Base-by-base conservation (phyloP, 1,139 yeast species). In the Yamadazyma dendronema region DNA sequence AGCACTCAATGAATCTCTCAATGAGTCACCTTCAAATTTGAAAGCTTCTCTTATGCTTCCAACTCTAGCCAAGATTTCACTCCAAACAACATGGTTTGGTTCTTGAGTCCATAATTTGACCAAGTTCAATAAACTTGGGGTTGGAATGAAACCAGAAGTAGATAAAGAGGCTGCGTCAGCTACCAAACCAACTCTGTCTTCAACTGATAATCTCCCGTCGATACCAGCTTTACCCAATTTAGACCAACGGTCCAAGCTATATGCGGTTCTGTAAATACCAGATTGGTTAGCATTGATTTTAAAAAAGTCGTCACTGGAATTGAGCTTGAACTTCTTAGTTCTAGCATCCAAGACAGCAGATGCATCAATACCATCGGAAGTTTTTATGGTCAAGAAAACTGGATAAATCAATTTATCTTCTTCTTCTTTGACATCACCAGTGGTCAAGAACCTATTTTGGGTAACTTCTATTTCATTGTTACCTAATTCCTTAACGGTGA, bases 141-240 rank as follows among this genome's bases (percentile, higher is more conserved):
- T 81, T 39, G 81, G 69, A 43, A 83, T 78, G 56, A 78, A 81
- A 13, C 95, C 95, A 31, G 89, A 77, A 12, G 81, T 65, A 3
- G 92, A 77, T 49, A 86, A 73, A 8, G 90, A 77, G 37, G 77
- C 81, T 17, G 87, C 85, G 65, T 87, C 96, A 17, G 94, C 88
- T 34, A 87, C 86, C 48, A 87, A 76, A 38, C 95, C 95, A 40
- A 85, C 84, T 61, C 94, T 81, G 59, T 87, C 96, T 58, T 84
- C 90, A 35, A 83, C 87, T 6, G 90, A 74, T 48, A 87, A 72
- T 48, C 77, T 67, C 22, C 87, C 85, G 14, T 70, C 69, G 28
- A 67, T 67, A 41, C 88, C 89, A 36, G 87, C 88, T 48, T 74
- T 61, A 40, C 92, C 88, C 49, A 88, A 75, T 61, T 81, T 81